Percentiles rank a stretch among this genome's conserved stretches.
Evolutionary conservation across 495 filamentous ascomycete species (phyloP).

Genomic region (Talaromyces proteolyticus): DNA sequence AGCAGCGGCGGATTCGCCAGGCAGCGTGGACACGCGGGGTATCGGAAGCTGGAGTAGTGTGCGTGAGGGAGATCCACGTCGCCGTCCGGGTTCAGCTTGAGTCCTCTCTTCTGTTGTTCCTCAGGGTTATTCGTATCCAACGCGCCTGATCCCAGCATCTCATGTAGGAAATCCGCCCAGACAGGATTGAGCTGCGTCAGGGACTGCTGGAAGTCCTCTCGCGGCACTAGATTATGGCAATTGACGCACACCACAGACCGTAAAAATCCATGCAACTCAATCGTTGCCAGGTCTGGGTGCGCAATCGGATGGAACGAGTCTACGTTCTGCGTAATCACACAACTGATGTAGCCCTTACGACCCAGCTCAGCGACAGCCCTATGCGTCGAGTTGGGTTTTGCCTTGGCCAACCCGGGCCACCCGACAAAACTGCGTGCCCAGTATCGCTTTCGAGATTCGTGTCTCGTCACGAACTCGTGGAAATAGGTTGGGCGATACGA

Average conservation of each 20-base stretch:
- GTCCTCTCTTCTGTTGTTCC: constrained; percentile 58
- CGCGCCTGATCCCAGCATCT: constrained; percentile 65
- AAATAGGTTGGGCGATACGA: constrained; percentile 89
- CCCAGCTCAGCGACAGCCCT: constrained; percentile 66
- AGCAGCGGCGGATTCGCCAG: constrained; percentile 57
- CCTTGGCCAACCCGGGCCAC: constrained; percentile 74
- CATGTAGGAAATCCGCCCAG: constrained; percentile 73
- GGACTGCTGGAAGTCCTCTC: constrained; percentile 68
- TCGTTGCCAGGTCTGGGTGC: constrained; percentile 67
- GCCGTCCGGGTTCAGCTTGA: constrained; percentile 88
- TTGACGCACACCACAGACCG: constrained; percentile 75
- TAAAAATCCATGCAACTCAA: constrained; percentile 90
- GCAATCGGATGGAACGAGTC: constrained; percentile 83
- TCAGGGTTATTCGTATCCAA: constrained; percentile 71
- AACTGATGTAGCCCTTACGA: constrained; percentile 62
- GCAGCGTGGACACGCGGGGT: constrained; percentile 84
- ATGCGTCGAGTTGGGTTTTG: constrained; percentile 76
- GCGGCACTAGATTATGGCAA: constrained; percentile 60
- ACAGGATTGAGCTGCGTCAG: constrained; percentile 75
- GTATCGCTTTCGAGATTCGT: constrained; percentile 89
- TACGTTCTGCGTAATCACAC: constrained; percentile 91
- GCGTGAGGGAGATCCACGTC: constrained; percentile 89
- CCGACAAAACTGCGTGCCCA: constrained; percentile 95
- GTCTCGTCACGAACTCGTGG: constrained; percentile 74
- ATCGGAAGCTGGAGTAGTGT: constrained; percentile 83